Conservation (phyloP, 2,329 filamentous ascomycete species). For the Trichoderma oligosporum region DNA sequence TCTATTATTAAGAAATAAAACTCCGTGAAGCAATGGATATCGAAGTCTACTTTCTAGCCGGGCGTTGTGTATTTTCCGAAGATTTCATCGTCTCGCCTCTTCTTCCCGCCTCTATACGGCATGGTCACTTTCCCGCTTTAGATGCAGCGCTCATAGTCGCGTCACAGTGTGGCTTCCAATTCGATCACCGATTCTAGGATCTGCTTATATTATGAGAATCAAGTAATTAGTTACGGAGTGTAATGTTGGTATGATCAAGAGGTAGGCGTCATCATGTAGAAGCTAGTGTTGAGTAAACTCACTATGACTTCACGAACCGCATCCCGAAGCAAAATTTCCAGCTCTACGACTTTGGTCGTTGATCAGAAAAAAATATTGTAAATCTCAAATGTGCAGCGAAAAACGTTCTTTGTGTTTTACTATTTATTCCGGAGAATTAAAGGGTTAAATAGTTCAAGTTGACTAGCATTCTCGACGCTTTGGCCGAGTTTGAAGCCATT, state of each 20-base stretch:
- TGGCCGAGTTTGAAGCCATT: constrained; percentile 8
- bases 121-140: constrained; percentile 2
- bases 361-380: neutral
- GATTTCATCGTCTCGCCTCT: neutral
- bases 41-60: neutral
- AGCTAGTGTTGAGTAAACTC: neutral
- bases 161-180: constrained; percentile 12
- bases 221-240: neutral
- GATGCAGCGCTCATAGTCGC: constrained; percentile 11
- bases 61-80: neutral
- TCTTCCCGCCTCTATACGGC: neutral
- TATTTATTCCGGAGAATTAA: neutral
- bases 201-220: neutral
- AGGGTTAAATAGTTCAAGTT: neutral
- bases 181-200: neutral
- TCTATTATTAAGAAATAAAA: constrained; percentile 1
- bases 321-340: neutral
- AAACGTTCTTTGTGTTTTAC: neutral
- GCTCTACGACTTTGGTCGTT: neutral
- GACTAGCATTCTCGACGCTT: neutral
- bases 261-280: neutral
- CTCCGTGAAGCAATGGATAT: neutral
- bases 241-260: neutral
- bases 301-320: constrained; percentile 3
- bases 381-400: neutral